A percentile compares a stretch with the other conserved stretches of the same genome.
These are phyloP conservation scores for Blastobotrys raffinosifermentans DNA, from an alignment of 1,139 yeast species.

Conservation along the genomic window DNA sequence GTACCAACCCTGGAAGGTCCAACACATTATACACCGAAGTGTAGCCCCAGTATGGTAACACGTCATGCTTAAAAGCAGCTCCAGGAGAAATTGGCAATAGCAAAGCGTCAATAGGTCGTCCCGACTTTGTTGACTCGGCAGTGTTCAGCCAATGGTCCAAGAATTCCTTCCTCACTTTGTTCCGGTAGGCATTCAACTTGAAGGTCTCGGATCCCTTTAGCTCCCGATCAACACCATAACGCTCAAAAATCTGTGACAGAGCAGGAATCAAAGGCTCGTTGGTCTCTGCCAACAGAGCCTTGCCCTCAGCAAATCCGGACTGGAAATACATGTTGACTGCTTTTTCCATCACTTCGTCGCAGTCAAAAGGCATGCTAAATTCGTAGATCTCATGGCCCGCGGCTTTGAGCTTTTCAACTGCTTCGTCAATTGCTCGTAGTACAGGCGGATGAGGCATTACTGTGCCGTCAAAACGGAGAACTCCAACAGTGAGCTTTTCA, in stretches of 20 bases:
- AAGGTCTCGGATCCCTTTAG: conserved; percentile 3
- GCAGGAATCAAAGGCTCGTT: conserved; percentile 6
- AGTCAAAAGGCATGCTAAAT: conserved; percentile 1
- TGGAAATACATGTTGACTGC: conserved; percentile 4
- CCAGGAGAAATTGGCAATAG: conserved; percentile 4
- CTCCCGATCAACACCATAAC: conserved; percentile 2
- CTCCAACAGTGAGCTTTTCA: not conserved
- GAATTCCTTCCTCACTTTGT: not conserved
- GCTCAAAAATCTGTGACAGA: conserved; percentile 1
- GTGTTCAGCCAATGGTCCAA: conserved; percentile 1
- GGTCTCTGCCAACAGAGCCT: conserved; percentile 2
- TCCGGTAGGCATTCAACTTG: not conserved
- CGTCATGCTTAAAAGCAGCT: conserved; percentile 4
- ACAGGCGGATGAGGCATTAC: conserved; percentile 2
- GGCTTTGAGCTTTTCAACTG: not conserved
- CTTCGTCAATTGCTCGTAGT: conserved; percentile 1
- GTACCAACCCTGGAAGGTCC: conserved; percentile 1
- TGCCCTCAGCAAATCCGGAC: conserved; percentile 6
- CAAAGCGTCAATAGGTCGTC: not conserved
- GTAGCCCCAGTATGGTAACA: conserved; percentile 5
- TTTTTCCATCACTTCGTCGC: conserved; percentile 2
- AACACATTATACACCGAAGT: conserved; percentile 1
- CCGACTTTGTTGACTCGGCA: not conserved
- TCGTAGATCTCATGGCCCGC: conserved; percentile 2
- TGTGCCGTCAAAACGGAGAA: conserved; percentile 1